Evolutionary conservation across 805 yeast genomes (phyloP).

Genomic region (Tetrapisispora phaffii): DNA sequence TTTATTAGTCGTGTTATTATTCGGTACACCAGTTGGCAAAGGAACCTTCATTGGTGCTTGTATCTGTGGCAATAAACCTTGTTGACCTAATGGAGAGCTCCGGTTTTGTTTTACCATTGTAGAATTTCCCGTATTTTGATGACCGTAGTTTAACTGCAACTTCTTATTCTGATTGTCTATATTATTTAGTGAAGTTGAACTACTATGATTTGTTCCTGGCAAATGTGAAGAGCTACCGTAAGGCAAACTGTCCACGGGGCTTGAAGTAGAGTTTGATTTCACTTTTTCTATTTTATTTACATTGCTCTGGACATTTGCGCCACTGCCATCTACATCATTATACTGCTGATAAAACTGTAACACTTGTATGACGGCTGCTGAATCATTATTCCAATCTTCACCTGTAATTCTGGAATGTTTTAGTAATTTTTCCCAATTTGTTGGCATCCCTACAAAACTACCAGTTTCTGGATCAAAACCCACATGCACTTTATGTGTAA

Average conservation of each 20-base stretch:
- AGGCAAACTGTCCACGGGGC: not conserved
- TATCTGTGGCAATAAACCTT: slow-evolving; percentile 17
- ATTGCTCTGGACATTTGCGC: slow-evolving; percentile 1
- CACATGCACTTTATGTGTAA: slow-evolving; percentile 87
- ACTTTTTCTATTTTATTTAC: slow-evolving; percentile 1
- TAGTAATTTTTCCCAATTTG: slow-evolving; percentile 81
- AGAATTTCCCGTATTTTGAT: slow-evolving; percentile 8
- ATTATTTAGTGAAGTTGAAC: not conserved
- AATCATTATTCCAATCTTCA: slow-evolving; percentile 87
- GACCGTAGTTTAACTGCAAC: not conserved
- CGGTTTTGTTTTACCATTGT: not conserved
- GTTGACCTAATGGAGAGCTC: slow-evolving; percentile 1
- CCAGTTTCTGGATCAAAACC: slow-evolving; percentile 81
- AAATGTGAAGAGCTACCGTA: not conserved
- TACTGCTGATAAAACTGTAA: slow-evolving; percentile 62
- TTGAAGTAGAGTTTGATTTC: not conserved
- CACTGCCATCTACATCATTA: slow-evolving; percentile 19
- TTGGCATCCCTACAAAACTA: slow-evolving; percentile 85
- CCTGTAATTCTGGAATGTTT: slow-evolving; percentile 82
- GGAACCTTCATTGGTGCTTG: slow-evolving; percentile 24
- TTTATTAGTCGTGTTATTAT: not conserved
- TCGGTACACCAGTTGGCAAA: slow-evolving; percentile 19
- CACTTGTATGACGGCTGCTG: slow-evolving; percentile 90
- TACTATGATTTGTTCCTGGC: not conserved
- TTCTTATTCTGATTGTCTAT: not conserved